Evolutionary conservation across 2,329 filamentous ascomycete genomes (phyloP), one percentile per base, ranked within the genome.

Genomic region (Scorias spongiosa): DNA sequence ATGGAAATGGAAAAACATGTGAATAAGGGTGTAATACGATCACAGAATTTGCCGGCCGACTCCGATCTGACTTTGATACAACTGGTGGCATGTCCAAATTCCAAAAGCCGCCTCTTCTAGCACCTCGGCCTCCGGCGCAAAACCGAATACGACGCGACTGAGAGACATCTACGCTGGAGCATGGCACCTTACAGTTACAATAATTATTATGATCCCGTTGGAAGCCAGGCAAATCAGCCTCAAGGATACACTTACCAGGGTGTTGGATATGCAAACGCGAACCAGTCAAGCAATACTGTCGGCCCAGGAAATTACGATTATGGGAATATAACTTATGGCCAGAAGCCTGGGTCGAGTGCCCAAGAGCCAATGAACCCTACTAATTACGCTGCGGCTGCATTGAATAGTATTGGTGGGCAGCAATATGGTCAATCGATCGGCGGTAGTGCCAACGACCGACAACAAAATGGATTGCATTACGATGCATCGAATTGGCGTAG

Each of bases 191-290:
- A 36, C 32, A 36, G 9, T 15, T 60, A 57, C 51, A 55, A 55
- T 34, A 55, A 47, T 47, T 58, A 55, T 49, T 59, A 61, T 47
- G 56, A 58, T 39, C 53, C 57, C 4, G 54, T 53, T 6, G 56
- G 56, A 10, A 60, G 57, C 39, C 56, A 57, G 45, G 45, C 54
- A 10, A 55, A 49, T 17, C 45, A 49, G 26, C 48, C 48, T 7
- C 46, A 46, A 3, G 48, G 48, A 10, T 49, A 54, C 15, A 42
- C 45, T 14, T 51, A 56, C 42, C 51, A 49, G 29, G 44, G 46
- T n/a, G 32, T 15, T 3, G 15, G 32, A 12, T 36, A 36, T 36
- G 3, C 32, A 9, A 36, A 9, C 15, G 15, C 12, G 5, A 51
- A 51, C 39, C 45, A 43, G 42, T 26, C 47, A 11, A 44, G 20